phyloP scores from a whole-genome alignment of 768 basidiomycete genomes.

The Russula earlei region DNA sequence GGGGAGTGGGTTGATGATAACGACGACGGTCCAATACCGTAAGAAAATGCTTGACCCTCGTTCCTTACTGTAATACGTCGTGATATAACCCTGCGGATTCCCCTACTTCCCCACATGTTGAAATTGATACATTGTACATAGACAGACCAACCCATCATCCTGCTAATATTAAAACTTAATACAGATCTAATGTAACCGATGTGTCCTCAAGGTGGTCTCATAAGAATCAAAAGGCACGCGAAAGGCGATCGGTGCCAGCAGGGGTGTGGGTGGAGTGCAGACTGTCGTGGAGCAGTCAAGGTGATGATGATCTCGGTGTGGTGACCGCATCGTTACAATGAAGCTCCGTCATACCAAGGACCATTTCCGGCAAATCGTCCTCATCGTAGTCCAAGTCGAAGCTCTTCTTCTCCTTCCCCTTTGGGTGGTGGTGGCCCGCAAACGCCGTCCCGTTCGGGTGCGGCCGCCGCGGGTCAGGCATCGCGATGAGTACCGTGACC shows the following conservation, averaged over 20 bases:
- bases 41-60: background rate
- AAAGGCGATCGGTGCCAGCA: too few species aligned
- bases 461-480: slow-evolving; percentile 36
- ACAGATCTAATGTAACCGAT: slow-evolving; percentile 14
- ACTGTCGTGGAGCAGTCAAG: background rate
- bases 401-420: slow-evolving; percentile 23
- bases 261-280: background rate
- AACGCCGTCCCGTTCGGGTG: background rate
- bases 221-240: background rate
- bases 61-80: background rate
- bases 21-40: background rate
- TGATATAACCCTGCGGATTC: background rate
- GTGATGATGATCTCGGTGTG: background rate
- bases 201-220: background rate
- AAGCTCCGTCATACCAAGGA: slow-evolving; percentile 38
- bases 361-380: slow-evolving; percentile 39
- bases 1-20: slow-evolving; percentile 5
- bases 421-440: background rate
- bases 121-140: slow-evolving; percentile 3
- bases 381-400: slow-evolving; percentile 22
- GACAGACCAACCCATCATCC: background rate
- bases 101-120: background rate
- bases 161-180: slow-evolving; percentile 9
- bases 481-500: slow-evolving; percentile 47
- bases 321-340: slow-evolving; percentile 17